Base-by-base conservation (phyloP, 345 rosid species). In the Bretschneidera sinensis region DNA sequence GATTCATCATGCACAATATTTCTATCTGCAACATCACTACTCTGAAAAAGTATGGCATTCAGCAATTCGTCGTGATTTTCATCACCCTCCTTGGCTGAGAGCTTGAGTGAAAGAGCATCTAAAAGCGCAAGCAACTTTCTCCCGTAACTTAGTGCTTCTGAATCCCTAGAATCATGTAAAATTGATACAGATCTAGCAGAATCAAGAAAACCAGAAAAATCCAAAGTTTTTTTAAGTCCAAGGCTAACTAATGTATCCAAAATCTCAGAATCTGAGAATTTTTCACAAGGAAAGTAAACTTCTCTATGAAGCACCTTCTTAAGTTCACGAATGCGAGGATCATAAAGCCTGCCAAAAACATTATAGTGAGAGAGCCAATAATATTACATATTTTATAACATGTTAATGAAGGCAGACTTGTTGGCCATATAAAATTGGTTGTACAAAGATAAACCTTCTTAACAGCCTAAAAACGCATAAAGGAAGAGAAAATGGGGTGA, bases 311-410 rank as follows among this genome's bases (percentile, higher is more conserved):
- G 92, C 74, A 88, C 51, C 68, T 78, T 79, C 23, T 60, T 73
- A 53, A 85, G 81, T 70, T 71, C 88, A 77, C 83, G 83, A 60
- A 85, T 71, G 23, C 91, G 92, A 73, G 98, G 98, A 79, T 92
- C 98, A 53, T 92, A 88, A 54, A 88, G 91, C 85, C 98, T 92
- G 90, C 45, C 72, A 81, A 78, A 71, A 74, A 55, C 21, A 78
- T 59, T 34, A 57, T 11, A 39, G 53, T 48, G 59, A 70, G 61
- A n/a, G 33, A 65, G 57, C 60, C 17, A 31, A 17, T 25, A 33
- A 55, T 43, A 23, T 13, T 65, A 59, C 39, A 19, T 28, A 28
- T 28, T 2, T 28, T 3, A 28, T 28, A 28, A 28, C 33, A 28
- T 2, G 8, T 28, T 28, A 8, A 28, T 28, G 33, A 28, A 28